Evolutionary conservation across 305 asterid species (phyloP), one percentile per base, ranked within the genome.

Genomic region (Fraxinus greggii): DNA sequence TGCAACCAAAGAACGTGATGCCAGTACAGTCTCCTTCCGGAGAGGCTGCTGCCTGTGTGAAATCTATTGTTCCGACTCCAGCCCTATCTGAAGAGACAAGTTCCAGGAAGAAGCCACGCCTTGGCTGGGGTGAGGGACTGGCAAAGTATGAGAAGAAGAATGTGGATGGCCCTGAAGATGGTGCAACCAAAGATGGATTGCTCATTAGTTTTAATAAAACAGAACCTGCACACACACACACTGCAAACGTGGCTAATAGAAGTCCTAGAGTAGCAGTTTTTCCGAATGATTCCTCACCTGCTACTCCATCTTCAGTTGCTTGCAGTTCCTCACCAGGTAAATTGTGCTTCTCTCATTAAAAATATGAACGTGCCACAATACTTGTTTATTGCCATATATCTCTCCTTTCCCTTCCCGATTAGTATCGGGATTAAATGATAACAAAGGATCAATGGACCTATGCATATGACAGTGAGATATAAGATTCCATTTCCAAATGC

Each of bases 121-220:
- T 97, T 81, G 97, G 99, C 83, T 97, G 98, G 98, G 99, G 99
- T 78, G 98, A 93, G 87, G 99, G 99, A 72, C 92, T 97, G 61
- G 99, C 99, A 13, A 94, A 97, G 90, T 93, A 86, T 85, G 99
- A 97, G 90, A 97, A 93, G 88, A 94, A 96, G 90, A 93, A 89
- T 86, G 97, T 94, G 59, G 98, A 89, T 72, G 89, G 89, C 72
- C 90, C 93, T 83, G 99, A 92, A 83, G 97, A 92, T 80, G 83
- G 86, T 83, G 85, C 77, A 54, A n/a, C 82, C 19, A 91, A 89
- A 80, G 86, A 86, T 76, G 93, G 87, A 65, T 72, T 82, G 42
- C 73, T 75, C 36, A 80, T 75, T 83, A 81, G 87, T 65, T 83
- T 88, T 79, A 86, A 86, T 84, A 88, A 83, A 78, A 32, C 86